phyloP scores from a whole-genome alignment of 1,284 basidiomycete genomes.

The Irpex sp. region DNA sequence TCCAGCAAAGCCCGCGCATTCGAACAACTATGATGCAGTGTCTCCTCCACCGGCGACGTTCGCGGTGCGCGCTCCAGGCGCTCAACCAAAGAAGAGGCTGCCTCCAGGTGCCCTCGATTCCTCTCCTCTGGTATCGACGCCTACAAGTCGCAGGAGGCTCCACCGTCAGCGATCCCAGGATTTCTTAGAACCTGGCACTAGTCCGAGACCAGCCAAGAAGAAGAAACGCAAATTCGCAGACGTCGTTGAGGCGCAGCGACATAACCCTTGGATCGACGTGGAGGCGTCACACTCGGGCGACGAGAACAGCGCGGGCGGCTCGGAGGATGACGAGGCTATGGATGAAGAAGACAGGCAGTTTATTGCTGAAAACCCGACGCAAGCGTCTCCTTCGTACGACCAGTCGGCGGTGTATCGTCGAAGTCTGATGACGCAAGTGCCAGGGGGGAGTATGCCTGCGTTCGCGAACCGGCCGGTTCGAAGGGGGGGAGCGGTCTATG shows the following conservation, averaged over 20 bases:
- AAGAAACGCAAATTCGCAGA: slow-evolving; percentile 32
- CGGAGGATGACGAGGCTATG: slow-evolving; percentile 50
- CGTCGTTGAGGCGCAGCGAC: slow-evolving; percentile 29
- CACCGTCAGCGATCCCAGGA: slow-evolving; percentile 24
- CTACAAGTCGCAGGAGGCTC: slow-evolving; percentile 45
- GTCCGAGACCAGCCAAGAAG: slow-evolving; percentile 28
- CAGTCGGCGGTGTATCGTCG: slow-evolving; percentile 65
- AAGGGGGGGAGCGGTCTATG: slow-evolving; percentile 24
- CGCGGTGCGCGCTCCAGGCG: slow-evolving; percentile 45
- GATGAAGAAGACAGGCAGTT: slow-evolving; percentile 70
- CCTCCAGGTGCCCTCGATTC: slow-evolving; percentile 33
- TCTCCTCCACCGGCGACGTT: slow-evolving; percentile 42
- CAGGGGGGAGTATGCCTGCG: slow-evolving; percentile 38
- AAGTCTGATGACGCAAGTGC: slow-evolving; percentile 68
- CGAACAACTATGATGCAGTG: background rate
- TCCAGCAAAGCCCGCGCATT: slow-evolving; percentile 5
- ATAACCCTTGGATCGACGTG: slow-evolving; percentile 56
- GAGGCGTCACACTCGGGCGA: slow-evolving; percentile 80
- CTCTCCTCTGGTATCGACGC: slow-evolving; percentile 31
- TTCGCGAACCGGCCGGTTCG: slow-evolving; percentile 53
- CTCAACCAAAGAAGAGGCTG: slow-evolving; percentile 32
- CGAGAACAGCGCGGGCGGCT: slow-evolving; percentile 63
- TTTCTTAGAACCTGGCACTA: slow-evolving; percentile 17
- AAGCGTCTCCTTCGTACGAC: slow-evolving; percentile 72
- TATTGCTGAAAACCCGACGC: slow-evolving; percentile 65